phyloP scores from a whole-genome alignment of 2,329 filamentous ascomycete species.

The Aureobasidium melanogenum region DNA sequence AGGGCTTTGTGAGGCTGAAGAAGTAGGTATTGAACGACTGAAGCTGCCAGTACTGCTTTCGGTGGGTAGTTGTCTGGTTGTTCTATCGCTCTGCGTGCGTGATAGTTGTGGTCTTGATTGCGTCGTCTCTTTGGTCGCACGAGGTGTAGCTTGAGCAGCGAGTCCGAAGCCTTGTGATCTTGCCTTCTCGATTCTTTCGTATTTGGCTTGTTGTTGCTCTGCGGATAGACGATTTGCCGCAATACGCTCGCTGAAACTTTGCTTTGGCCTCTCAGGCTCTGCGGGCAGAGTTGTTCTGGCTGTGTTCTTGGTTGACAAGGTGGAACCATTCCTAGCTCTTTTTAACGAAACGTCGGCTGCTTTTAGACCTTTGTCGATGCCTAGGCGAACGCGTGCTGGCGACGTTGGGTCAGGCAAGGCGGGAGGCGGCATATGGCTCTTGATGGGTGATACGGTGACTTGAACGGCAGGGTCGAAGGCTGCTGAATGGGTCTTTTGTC shows the following conservation, averaged over 20 bases:
- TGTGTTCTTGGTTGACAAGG: slow-evolving; percentile 13
- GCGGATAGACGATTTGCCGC: slow-evolving; percentile 51
- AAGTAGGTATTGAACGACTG: background rate
- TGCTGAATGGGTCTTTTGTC: background rate
- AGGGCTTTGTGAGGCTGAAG: background rate
- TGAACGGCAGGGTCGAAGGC: slow-evolving; percentile 43
- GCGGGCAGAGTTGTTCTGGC: background rate
- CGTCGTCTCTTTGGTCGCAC: background rate
- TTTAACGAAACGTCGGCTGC: slow-evolving; percentile 79
- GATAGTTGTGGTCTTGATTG: background rate
- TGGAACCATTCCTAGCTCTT: slow-evolving; percentile 43
- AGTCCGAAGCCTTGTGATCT: slow-evolving; percentile 28
- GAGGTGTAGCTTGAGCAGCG: background rate
- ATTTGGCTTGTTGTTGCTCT: slow-evolving; percentile 35
- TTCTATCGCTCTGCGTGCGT: background rate
- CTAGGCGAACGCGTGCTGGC: slow-evolving; percentile 69
- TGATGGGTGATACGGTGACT: slow-evolving; percentile 66
- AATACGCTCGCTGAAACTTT: slow-evolving; percentile 78
- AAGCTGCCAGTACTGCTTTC: background rate
- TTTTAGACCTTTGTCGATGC: slow-evolving; percentile 80
- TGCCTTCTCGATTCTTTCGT: slow-evolving; percentile 33
- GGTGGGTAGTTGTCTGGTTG: background rate
- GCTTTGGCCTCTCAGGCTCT: slow-evolving; percentile 26
- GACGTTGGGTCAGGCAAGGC: slow-evolving; percentile 44
- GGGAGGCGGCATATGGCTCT: slow-evolving; percentile 34